phyloP scores from a whole-genome alignment of 2,329 filamentous ascomycete genomes.

The Teratosphaeriaceae sp. region DNA sequence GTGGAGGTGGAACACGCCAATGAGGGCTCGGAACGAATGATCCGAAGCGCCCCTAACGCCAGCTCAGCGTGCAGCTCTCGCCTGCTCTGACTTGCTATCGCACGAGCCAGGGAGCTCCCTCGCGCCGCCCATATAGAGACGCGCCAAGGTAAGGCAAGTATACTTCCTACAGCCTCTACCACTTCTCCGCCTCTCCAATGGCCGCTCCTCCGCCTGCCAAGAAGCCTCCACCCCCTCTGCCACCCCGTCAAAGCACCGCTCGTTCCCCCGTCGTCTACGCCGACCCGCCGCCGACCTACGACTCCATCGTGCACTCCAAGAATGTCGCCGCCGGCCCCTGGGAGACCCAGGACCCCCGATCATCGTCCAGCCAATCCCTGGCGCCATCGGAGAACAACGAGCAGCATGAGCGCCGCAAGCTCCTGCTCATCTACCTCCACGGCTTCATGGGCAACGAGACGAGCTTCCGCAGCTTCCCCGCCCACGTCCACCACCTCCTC shows the following conservation, averaged over 20 bases:
- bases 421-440: conserved; percentile 80
- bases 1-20: too few relatives aligned
- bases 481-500: conserved; percentile 73
- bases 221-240: conserved; percentile 1
- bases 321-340: conserved; percentile 4
- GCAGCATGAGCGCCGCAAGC: conserved; percentile 39
- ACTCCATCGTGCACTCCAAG: conserved; percentile 2
- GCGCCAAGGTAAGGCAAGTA: conserved; percentile 1
- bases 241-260: conserved; percentile 1
- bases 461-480: conserved; percentile 81
- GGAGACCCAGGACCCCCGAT: conserved; percentile 33
- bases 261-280: neutral
- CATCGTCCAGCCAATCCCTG: conserved; percentile 41
- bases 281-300: conserved; percentile 9
- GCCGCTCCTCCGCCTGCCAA: neutral
- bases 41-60: too few relatives aligned
- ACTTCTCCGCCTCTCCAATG: neutral
- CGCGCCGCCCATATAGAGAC: neutral
- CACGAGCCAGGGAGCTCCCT: neutral
- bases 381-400: conserved; percentile 29
- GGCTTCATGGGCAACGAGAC: conserved; percentile 86
- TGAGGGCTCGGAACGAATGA: too few relatives aligned
- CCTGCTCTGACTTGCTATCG: too few relatives aligned
- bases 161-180: neutral
- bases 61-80: too few relatives aligned